These are phyloP conservation scores for Russula earlei DNA, from an alignment of 768 basidiomycete species.

Conservation along the genomic window DNA sequence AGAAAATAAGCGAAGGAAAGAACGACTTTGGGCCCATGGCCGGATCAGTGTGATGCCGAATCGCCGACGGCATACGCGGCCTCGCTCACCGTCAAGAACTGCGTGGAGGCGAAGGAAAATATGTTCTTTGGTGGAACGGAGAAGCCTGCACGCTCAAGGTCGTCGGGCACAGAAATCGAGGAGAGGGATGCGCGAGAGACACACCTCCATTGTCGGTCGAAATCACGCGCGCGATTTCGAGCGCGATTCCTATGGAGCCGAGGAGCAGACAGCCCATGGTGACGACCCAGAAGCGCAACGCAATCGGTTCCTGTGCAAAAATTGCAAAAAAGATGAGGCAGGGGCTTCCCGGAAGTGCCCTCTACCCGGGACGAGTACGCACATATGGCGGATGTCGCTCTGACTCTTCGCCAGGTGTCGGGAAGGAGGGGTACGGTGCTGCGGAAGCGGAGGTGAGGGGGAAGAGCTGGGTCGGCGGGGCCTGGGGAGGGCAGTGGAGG, in stretches of 20 bases:
- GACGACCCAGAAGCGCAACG: constrained; percentile 6
- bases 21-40: no score
- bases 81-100: constrained; percentile 36
- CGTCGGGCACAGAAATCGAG: background rate
- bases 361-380: background rate
- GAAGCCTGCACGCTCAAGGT: constrained; percentile 37
- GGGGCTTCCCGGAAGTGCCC: no score
- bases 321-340: background rate
- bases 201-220: constrained; percentile 6
- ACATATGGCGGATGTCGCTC: constrained; percentile 12
- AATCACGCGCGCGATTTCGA: constrained; percentile 8
- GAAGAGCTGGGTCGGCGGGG: background rate
- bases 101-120: constrained; percentile 38
- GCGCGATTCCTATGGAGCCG: background rate
- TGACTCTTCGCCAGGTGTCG: constrained; percentile 3
- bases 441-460: background rate
- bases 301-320: constrained; percentile 3
- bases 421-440: constrained; percentile 4
- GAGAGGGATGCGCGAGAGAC: background rate
- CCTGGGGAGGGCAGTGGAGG: background rate
- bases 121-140: constrained; percentile 40
- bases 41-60: no score
- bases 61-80: no score
- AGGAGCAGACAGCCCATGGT: background rate
- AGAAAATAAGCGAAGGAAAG: constrained; percentile 43